Base-by-base conservation (phyloP, 495 filamentous ascomycete genomes). In the Penicillium canescens region DNA sequence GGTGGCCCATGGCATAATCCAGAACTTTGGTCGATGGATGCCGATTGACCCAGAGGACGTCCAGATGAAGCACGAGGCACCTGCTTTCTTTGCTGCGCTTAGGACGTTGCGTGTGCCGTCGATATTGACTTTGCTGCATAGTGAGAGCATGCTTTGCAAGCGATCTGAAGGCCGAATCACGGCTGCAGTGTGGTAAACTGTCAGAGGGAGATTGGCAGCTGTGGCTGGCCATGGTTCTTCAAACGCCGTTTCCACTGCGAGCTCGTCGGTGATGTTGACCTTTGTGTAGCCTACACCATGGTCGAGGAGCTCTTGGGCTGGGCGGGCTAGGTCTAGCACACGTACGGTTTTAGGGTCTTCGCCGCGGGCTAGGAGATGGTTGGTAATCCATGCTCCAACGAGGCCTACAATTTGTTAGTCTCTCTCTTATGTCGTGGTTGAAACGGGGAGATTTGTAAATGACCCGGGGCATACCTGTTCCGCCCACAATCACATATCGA, bases 171-270 rank as follows among this genome's bases (percentile, higher is more conserved):
- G 66, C 5, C 74, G 63, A 42, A 86, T 81, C 6, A 71, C 58
- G 0, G 80, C 81, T 13, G 82, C 82, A 1, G 78, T 84, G 63
- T 85, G 82, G 59, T 78, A 84, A 21, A 84, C 80, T 10, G 81
- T 83, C 18, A 85, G 59, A 14, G 81, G 77, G 3, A 75, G 66
- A 3, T 68, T 47, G 28, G 77, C 65, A 3, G 79, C 75, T 1
- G 65, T 59, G 7, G 54, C 48, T 3, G 75, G 64, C 82, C 82
- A 85, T 24, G 76, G 74, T 44, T 77, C 69, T 12, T 71, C 59
- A 47, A 84, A 84, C 8, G 80, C 77, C 0, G 69, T 71, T 6
- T 65, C 52, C 1, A 82, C 76, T 1, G 68, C 74, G 0, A 65
- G 45, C 6, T 72, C 57, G 38, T 80, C 78, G 20, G 75, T 67